These are phyloP conservation scores for Firmiana major DNA, from an alignment of 345 rosid genomes.

Conservation along the genomic window DNA sequence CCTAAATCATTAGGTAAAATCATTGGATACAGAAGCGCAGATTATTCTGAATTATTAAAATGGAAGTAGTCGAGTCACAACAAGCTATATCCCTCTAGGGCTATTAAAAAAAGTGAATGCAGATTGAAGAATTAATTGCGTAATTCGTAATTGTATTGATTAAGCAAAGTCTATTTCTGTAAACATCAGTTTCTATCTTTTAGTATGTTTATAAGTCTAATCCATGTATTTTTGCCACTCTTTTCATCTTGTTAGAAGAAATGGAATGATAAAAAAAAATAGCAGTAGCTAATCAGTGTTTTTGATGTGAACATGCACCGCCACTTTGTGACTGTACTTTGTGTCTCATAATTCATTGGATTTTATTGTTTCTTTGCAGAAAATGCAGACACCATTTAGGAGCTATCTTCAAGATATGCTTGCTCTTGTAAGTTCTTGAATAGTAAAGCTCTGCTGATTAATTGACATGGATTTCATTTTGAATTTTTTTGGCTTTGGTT, in stretches of 20 bases:
- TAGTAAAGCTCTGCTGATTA: background rate
- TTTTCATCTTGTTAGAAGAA: background rate
- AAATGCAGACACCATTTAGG: conserved; percentile 88
- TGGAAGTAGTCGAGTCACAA: background rate
- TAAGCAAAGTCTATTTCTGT: background rate
- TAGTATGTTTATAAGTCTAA: background rate
- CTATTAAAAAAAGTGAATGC: background rate
- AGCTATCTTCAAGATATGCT: conserved; percentile 87
- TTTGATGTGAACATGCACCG: background rate
- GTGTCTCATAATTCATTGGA: background rate
- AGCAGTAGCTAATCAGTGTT: background rate
- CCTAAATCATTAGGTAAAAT: background rate
- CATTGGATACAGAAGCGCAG: background rate
- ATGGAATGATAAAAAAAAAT: background rate
- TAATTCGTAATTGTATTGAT: background rate
- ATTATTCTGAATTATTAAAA: background rate
- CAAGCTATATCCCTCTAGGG: background rate
- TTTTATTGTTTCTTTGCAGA: conserved; percentile 34
- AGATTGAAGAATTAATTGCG: background rate
- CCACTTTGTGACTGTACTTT: background rate
- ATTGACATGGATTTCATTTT: background rate
- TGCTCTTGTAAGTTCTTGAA: conserved; percentile 61
- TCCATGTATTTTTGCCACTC: background rate
- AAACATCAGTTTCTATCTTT: background rate
- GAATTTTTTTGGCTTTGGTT: background rate